Evolutionary conservation across 2,329 filamentous ascomycete species (phyloP).

Genomic region (Microsporum ferrugineum): DNA sequence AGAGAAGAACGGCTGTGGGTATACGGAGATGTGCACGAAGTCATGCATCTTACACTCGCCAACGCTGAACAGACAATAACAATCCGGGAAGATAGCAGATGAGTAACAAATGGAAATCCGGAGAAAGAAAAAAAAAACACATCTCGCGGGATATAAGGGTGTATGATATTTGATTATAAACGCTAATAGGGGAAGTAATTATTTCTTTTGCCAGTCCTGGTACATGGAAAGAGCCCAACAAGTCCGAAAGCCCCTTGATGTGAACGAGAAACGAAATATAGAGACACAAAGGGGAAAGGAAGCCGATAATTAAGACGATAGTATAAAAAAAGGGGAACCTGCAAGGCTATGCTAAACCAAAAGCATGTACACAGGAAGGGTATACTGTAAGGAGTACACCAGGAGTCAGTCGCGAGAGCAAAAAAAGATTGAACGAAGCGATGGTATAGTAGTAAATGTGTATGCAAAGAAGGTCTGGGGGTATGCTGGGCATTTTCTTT

Average conservation of each 20-base stretch:
- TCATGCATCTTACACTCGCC: too few relatives aligned
- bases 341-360: slow-evolving; percentile 1
- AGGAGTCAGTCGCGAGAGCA: not conserved
- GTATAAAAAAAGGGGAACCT: not conserved
- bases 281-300: not conserved
- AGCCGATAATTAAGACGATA: not conserved
- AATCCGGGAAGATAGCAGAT: too few relatives aligned
- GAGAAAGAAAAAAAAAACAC: not conserved
- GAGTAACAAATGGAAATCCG: not conserved
- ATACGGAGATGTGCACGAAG: too few relatives aligned
- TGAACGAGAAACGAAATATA: not conserved
- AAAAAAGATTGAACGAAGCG: not conserved
- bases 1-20: too few relatives aligned
- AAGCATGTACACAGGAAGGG: not conserved
- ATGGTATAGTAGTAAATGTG: not conserved
- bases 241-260: not conserved
- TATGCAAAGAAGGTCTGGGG: not conserved
- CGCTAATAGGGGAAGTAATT: not conserved
- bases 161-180: not conserved
- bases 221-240: not conserved
- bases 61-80: too few relatives aligned
- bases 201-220: not conserved
- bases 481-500: not conserved
- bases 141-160: not conserved
- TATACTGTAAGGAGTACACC: not conserved